Conservation (phyloP, 177 flowering plant genomes). For the Tripterygium wilfordii region DNA sequence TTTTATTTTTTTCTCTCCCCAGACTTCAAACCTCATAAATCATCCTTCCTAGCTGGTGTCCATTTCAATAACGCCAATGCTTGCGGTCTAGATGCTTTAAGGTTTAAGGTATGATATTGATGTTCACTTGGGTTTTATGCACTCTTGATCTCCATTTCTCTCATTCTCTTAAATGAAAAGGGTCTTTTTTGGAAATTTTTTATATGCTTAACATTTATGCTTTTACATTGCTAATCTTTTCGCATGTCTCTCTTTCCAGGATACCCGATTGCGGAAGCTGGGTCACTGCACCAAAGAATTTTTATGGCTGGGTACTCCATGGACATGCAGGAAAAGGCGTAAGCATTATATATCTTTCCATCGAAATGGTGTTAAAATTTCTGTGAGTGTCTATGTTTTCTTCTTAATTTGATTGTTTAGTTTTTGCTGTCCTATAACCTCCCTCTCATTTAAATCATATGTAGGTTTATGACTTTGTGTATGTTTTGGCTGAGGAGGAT, state of each 20-base stretch:
- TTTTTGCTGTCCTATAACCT: too few species aligned
- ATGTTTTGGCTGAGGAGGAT: constrained; percentile 73
- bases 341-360: constrained; percentile 61
- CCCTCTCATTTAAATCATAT: neutral
- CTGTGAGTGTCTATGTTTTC: constrained; percentile 42
- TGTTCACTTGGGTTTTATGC: too few species aligned
- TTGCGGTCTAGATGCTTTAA: constrained; percentile 4
- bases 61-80: constrained; percentile 10
- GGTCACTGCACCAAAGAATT: constrained; percentile 32
- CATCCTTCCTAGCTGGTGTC: constrained; percentile 7
- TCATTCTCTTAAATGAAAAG: too few species aligned
- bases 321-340: constrained; percentile 57
- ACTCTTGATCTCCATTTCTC: too few species aligned
- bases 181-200: too few species aligned
- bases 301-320: constrained; percentile 65
- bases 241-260: constrained; percentile 24
- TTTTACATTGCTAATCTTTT: neutral
- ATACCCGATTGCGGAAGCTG: constrained; percentile 18
- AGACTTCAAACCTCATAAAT: constrained; percentile 18
- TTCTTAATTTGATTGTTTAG: too few species aligned
- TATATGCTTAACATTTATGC: neutral
- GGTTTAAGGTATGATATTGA: constrained; percentile 20
- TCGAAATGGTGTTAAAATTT: constrained; percentile 61
- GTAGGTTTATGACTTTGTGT: constrained; percentile 74
- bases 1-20: constrained; percentile 5